Percentiles rank a stretch among this genome's conserved stretches.
Conservation (phyloP, 495 filamentous ascomycete genomes). For the Xylaria cubensis region DNA sequence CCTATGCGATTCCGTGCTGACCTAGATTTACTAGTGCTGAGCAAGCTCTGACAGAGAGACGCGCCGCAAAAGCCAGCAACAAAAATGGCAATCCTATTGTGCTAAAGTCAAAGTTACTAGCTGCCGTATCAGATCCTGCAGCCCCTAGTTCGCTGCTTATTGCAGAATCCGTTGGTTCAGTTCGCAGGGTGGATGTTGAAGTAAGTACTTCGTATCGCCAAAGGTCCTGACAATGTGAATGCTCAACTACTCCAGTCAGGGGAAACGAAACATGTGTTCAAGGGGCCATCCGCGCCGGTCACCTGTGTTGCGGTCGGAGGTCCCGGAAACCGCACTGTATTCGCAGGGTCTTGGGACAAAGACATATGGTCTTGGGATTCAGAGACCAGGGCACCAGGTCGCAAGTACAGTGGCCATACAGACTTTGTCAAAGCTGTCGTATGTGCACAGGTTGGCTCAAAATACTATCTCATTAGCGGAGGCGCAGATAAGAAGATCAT, state of each 20-base stretch:
- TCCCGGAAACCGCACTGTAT: constrained; percentile 63
- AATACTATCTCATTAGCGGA: constrained; percentile 79
- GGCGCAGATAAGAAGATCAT: constrained; percentile 86
- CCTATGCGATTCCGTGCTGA: constrained; percentile 19
- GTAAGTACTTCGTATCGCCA: constrained; percentile 59
- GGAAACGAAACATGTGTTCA: constrained; percentile 58
- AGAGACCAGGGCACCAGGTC: constrained; percentile 54
- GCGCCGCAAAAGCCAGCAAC: constrained; percentile 81
- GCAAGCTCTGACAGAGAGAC: constrained; percentile 72
- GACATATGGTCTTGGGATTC: constrained; percentile 82
- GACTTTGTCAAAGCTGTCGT: constrained; percentile 89
- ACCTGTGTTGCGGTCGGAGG: constrained; percentile 77
- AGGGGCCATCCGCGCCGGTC: constrained; percentile 78
- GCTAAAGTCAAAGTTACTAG: constrained; percentile 85
- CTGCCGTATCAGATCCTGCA: constrained; percentile 71
- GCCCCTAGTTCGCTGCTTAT: constrained; percentile 68
- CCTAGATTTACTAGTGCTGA: constrained; percentile 61
- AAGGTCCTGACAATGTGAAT: neutral
- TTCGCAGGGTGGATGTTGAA: constrained; percentile 74
- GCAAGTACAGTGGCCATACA: constrained; percentile 75
- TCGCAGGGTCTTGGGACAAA: constrained; percentile 94
- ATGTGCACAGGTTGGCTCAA: constrained; percentile 58
- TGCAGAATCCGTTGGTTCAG: constrained; percentile 81
- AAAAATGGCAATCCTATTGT: constrained; percentile 80
- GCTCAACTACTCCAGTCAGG: constrained; percentile 34